Evolutionary conservation across 306 rosid genomes (phyloP), one percentile per base, ranked within the genome.

Genomic region (Rubus idaeus): DNA sequence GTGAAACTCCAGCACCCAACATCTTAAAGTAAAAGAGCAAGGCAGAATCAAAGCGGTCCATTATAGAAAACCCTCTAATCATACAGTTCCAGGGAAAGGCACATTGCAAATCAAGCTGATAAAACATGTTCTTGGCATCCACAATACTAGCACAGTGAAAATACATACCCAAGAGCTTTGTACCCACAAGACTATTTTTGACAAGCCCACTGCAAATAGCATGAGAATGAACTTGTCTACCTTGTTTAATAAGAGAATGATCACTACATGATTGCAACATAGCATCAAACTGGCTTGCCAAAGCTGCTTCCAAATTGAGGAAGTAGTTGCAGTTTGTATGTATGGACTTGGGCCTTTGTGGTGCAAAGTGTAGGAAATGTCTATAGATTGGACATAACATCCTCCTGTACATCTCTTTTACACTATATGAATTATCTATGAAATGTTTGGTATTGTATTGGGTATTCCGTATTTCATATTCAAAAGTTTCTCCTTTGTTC

Each of bases 1-100:
- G 98, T 50, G 85, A 86, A 82, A 84, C 73, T 53, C 86, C 83
- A 80, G 83, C 58, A 21, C 87, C 85, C 83, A 93, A 74, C 98
- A 93, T 91, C 90, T 87, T 93, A 79, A 89, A 89, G 88, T 88
- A 91, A 79, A 93, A 89, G 62, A 88, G 75, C 74, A 93, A 50
- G 47, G 93, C 85, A 79, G 81, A 77, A 65, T 89, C 80, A 79
- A 81, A 88, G 87, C 78, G 72, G 37, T 93, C 90, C 89, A 80
- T 64, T 84, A 80, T 77, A 47, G 86, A 63, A 81, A 86, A 87
- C 69, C 87, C 94, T 76, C 93, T 91, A 75, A 93, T 91, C 87
- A 91, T 88, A 93, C 90, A 91, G 84, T 89, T 93, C 98, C 98
- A 93, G 41, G 95, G 85, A 62, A 83, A 89, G 75, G 88, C 37